A percentile compares a stretch with the other conserved stretches of the same genome.
Conservation (phyloP, 768 basidiomycete species). For the Rhodotorula paludigena region DNA sequence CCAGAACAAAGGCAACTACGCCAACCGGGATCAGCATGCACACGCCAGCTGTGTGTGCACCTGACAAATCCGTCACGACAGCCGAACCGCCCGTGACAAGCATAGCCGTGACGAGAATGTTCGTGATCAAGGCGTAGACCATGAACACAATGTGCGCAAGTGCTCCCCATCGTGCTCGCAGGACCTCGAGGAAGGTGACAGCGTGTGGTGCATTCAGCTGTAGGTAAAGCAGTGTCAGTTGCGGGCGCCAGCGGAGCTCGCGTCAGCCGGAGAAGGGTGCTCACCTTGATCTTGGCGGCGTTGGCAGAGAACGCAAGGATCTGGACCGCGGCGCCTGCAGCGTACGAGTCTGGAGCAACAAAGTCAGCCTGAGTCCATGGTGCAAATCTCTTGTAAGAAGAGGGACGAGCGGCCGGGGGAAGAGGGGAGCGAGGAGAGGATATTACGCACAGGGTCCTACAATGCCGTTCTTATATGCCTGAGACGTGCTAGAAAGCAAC, state of each 20-base stretch:
- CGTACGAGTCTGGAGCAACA: conserved; percentile 12
- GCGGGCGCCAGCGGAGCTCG: too few relatives aligned
- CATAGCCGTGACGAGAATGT: conserved; percentile 53
- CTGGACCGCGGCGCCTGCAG: conserved; percentile 72
- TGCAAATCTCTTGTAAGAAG: neutral
- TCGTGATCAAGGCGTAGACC: conserved; percentile 78
- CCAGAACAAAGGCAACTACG: conserved; percentile 38
- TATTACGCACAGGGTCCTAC: conserved; percentile 59
- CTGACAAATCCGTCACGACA: conserved; percentile 49
- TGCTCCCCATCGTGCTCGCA: conserved; percentile 64
- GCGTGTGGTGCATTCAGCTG: conserved; percentile 67
- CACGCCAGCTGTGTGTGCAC: conserved; percentile 60
- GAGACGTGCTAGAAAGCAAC: conserved; percentile 69
- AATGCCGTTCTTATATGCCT: conserved; percentile 80
- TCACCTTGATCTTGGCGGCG: conserved; percentile 92
- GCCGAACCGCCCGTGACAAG: conserved; percentile 41
- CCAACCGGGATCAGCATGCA: conserved; percentile 8
- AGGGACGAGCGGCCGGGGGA: too few relatives aligned
- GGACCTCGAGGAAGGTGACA: conserved; percentile 51
- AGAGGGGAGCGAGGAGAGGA: too few relatives aligned
- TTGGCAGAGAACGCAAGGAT: conserved; percentile 70
- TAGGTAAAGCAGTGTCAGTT: too few relatives aligned
- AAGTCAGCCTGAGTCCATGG: neutral
- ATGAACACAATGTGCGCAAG: conserved; percentile 76
- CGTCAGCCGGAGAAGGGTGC: too few relatives aligned